Base-by-base conservation (phyloP, 169 alveolate species). In the Hepatocystis sp. region DNA sequence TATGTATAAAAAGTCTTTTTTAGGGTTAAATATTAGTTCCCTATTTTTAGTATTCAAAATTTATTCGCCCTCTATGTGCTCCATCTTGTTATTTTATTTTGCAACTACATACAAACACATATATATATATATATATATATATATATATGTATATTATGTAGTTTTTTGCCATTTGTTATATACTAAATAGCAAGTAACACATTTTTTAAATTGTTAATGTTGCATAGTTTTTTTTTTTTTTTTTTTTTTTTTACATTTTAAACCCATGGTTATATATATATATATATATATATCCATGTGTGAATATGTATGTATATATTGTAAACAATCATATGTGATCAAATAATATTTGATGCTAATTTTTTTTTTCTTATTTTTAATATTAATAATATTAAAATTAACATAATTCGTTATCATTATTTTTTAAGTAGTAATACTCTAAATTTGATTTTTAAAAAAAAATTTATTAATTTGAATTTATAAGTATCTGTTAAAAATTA, bases 141-240 rank as follows among this genome's bases (percentile, higher is more conserved):
- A 44, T 21, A 55, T 7, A 55, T 44, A 52, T 65, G 44, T 42
- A 34, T 44, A 65, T 53, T 53, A 15, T 53, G 32, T 53, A n/a
- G n/a, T n/a, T n/a, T n/a, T n/a, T n/a, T n/a, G n/a, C n/a, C n/a
- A 56, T 4, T 56, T 58, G 86, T 71, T 71, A 64, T 63, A 71
- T 71, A 10, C 8, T 36, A 65, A 34, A 58, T 71, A 71, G 58
- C 32, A 58, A 55, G 21, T 42, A 63, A 25, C 28, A 30, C 19
- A 34, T 68, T 56, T 71, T 42, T 56, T 39, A 30, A 58, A 60
- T 32, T 19, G 63, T 7, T 71, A n/a, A 58, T 71, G n/a, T 71
- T 42, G 47, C 76, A 23, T 51, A 5, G 58, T 5, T 56, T 51
- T 49, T 71, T 42, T 58, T 23, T 0, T 66, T 46, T 66, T 21